phyloP scores from a whole-genome alignment of 2,329 filamentous ascomycete species.

The Fusarium foetens region DNA sequence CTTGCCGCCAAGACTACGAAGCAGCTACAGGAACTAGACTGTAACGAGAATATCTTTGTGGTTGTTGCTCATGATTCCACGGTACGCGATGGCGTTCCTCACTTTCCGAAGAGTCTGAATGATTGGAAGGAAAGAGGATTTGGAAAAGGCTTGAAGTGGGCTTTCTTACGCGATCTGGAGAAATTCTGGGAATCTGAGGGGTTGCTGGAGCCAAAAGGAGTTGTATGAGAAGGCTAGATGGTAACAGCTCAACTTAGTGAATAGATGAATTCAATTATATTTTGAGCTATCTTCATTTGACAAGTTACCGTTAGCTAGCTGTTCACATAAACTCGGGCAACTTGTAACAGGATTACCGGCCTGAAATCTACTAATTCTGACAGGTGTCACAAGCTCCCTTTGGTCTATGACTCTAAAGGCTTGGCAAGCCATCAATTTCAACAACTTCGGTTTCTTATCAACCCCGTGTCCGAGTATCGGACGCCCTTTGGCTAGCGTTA shows the following conservation, averaged over 20 bases:
- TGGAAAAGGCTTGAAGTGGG: constrained; percentile 31
- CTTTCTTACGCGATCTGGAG: constrained; percentile 35
- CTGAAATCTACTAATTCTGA: too few species aligned
- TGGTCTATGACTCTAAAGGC: not conserved
- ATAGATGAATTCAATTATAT: not conserved
- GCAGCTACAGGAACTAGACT: constrained; percentile 35
- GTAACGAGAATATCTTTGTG: constrained; percentile 34
- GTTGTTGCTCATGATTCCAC: constrained; percentile 38
- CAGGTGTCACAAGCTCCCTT: not conserved
- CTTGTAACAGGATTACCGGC: not conserved
- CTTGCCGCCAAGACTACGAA: constrained; percentile 22
- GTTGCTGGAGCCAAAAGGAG: not conserved
- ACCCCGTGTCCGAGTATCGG: not conserved
- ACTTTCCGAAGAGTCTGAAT: constrained; percentile 34
- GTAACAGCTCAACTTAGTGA: not conserved
- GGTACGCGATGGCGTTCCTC: constrained; percentile 34
- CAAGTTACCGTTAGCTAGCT: not conserved
- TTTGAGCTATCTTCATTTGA: accelerated
- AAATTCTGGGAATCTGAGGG: constrained; percentile 33
- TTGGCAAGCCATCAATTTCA: not conserved
- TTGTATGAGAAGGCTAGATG: accelerated
- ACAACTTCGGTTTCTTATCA: not conserved
- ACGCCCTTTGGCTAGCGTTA: not conserved
- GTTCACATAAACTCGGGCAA: not conserved
- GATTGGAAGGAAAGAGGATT: constrained; percentile 33